Percentiles rank a stretch among this genome's conserved stretches.
Conservation (phyloP, 169 alveolate species). For the Cryptosporidium sp. region DNA sequence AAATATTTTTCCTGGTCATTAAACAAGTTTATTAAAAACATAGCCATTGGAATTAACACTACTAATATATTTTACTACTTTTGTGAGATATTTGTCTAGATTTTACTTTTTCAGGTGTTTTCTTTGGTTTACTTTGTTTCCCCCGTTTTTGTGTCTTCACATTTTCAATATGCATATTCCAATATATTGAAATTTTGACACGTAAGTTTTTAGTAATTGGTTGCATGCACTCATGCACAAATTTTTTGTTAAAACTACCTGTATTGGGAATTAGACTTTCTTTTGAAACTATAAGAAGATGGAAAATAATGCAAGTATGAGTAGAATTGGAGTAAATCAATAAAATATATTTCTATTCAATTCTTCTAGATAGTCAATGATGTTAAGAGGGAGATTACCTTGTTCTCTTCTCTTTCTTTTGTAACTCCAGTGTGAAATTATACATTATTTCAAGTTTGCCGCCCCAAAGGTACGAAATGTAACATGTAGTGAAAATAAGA, state of each 20-base stretch:
- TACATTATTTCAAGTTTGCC: neutral
- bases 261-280: neutral
- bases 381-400: neutral
- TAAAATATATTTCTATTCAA: too few relatives aligned
- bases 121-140: too few relatives aligned
- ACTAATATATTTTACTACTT: too few relatives aligned
- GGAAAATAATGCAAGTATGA: neutral
- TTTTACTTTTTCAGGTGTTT: too few relatives aligned
- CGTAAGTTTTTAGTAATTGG: neutral
- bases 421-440: neutral
- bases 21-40: neutral
- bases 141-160: too few relatives aligned
- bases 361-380: neutral
- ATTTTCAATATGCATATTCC: neutral
- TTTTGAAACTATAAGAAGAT: neutral
- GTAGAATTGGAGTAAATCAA: neutral
- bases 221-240: neutral
- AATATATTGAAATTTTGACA: neutral
- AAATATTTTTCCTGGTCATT: neutral
- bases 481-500: conserved; percentile 15
- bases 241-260: neutral
- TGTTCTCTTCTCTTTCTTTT: neutral
- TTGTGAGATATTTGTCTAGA: neutral
- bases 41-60: too few relatives aligned
- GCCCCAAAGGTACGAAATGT: neutral